Evolutionary conservation across 495 filamentous ascomycete species (phyloP).

Genomic region (Aspergillus coremiiformis): DNA sequence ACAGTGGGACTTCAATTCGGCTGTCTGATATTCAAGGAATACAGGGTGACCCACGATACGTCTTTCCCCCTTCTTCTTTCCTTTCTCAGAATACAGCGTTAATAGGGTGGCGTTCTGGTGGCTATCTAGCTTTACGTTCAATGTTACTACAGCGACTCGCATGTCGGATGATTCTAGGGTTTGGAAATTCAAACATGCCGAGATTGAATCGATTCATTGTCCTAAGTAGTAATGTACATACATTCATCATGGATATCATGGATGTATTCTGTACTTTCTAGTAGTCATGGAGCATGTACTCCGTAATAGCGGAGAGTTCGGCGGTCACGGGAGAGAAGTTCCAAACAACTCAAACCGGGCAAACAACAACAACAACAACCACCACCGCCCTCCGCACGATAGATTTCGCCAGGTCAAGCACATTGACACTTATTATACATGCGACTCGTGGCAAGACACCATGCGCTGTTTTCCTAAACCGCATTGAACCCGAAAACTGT

Average conservation of each 20-base stretch:
- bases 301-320: constrained; percentile 5
- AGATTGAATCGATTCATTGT: not conserved
- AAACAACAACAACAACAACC: constrained; percentile 12
- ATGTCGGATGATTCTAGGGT: not conserved
- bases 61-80: constrained; percentile 1
- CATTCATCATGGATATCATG: not conserved
- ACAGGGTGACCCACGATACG: not conserved
- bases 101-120: constrained; percentile 13
- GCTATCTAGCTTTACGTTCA: constrained; percentile 1
- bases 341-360: constrained; percentile 17
- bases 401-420: not conserved
- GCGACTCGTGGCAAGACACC: constrained; percentile 1
- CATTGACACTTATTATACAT: not conserved
- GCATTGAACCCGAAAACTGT: not conserved
- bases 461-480: constrained; percentile 1
- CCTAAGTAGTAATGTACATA: no score
- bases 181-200: not conserved
- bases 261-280: no score
- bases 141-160: not conserved
- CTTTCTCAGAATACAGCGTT: not conserved
- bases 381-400: not conserved
- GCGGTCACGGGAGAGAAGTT: constrained; percentile 10
- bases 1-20: constrained; percentile 8
- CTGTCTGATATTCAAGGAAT: constrained; percentile 14
- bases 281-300: no score